Percentiles rank a stretch among this genome's conserved stretches.
Evolutionary conservation across 2,329 filamentous ascomycete genomes (phyloP).

Genomic region (Scedosporium apiospermum): DNA sequence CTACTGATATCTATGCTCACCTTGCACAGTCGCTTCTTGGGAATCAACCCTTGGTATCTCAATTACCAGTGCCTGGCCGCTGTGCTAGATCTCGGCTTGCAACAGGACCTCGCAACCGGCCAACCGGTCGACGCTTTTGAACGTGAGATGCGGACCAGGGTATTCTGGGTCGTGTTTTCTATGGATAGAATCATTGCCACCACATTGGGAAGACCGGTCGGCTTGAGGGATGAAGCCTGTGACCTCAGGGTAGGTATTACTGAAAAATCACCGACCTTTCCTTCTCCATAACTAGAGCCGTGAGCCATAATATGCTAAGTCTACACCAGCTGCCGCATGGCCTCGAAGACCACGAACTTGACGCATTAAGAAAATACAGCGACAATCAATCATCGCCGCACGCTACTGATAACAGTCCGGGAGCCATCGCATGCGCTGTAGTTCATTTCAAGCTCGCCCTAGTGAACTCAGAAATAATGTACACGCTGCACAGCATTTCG

Average conservation of each 20-base stretch:
- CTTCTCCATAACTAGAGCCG: too few relatives aligned
- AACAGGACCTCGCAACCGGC: conserved; percentile 34
- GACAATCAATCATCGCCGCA: neutral
- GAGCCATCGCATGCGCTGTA: conserved; percentile 32
- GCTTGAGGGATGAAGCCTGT: conserved; percentile 43
- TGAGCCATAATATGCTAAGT: too few relatives aligned
- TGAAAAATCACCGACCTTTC: conserved; percentile 3
- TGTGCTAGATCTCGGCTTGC: conserved; percentile 40
- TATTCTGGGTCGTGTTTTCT: conserved; percentile 45
- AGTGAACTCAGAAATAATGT: conserved; percentile 49
- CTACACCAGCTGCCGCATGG: conserved; percentile 18
- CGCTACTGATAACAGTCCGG: conserved; percentile 8
- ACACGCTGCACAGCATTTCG: conserved; percentile 43
- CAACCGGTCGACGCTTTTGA: conserved; percentile 34
- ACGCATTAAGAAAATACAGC: neutral
- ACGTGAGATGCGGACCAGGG: conserved; percentile 43
- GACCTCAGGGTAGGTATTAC: conserved; percentile 32
- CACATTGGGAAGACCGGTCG: conserved; percentile 47
- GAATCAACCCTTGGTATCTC: conserved; percentile 42
- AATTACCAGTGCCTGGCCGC: conserved; percentile 45
- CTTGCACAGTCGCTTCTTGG: conserved; percentile 37
- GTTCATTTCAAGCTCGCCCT: conserved; percentile 37
- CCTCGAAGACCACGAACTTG: conserved; percentile 14
- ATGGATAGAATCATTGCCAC: conserved; percentile 42
- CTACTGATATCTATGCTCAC: conserved; percentile 37